Base-by-base conservation (phyloP, 371 early-diverging fungal species). In the Agmasoma carcini region DNA sequence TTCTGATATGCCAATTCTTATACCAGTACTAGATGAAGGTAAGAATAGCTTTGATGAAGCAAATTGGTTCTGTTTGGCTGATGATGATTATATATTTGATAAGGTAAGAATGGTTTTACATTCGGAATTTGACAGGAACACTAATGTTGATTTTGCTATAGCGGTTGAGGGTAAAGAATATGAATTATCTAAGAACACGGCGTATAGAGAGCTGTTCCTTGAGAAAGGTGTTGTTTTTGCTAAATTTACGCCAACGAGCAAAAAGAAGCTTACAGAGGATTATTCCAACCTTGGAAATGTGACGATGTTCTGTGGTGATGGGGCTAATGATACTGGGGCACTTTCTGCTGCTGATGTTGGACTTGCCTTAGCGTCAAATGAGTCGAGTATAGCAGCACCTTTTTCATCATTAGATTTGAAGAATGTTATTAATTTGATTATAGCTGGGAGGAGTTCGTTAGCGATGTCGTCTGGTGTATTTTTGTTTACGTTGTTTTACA, bases 271-370 rank as follows among this genome's bases (percentile, higher is more conserved):
- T 0, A 67, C 72, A 9, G 65, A 70, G 51, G 55, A 67, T 57
- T 44, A 64, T 4, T 48, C 44, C 17, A 57, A 59, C 7, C 61
- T 30, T 22, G 44, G 39, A 33, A 55, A 61, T 15, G 33, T 46
- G 4, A 63, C 59, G 7, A 55, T 60, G 33, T 76, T 69, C 48
- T 69, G 68, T 74, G 99, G 99, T n/a, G 99, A 99, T 76, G 99
- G 99, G 5, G 94, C 96, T 29, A 99, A 99, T 66, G 99, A 99
- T 73, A 90, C 90, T 76, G 92, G 90, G 19, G 99, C 99, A 1
- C 78, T 99, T 12, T 85, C 86, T 53, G 86, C 85, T 23, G 94
- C 95, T 6, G 92, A 93, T 73, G 88, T 94, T 26, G 97, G 99
- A 0, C 74, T 99, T 14, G 87, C 92, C 14, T 72, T 99, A 26